Evolutionary conservation across 352 stramenopile genomes (phyloP).

Genomic region (Blastocystis hominis): DNA sequence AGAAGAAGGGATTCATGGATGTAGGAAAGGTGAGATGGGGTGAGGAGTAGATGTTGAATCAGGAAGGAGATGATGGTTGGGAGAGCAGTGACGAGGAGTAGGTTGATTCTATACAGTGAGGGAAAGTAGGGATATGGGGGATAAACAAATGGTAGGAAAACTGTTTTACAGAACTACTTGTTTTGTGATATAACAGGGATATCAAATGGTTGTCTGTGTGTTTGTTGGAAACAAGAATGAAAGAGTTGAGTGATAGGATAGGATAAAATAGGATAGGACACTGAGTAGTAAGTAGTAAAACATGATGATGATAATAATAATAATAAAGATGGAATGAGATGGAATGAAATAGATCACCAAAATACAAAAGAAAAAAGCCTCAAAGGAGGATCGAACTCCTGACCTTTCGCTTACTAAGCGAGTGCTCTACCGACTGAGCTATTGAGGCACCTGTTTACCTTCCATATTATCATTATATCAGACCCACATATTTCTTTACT

Average conservation of each 20-base stretch:
- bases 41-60: constrained; percentile 28
- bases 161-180: too few relatives aligned
- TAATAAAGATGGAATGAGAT: not conserved
- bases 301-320: not conserved
- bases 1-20: constrained; percentile 26
- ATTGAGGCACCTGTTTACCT: too few relatives aligned
- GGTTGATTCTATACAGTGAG: not conserved
- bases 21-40: not conserved
- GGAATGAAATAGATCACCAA: not conserved
- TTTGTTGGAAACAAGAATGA: too few relatives aligned
- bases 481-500: not conserved
- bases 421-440: too few relatives aligned
- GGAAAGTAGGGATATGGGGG: not conserved
- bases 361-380: not conserved
- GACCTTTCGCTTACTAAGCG: constrained; percentile 47
- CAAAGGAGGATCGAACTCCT: too few relatives aligned
- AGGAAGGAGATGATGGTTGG: constrained; percentile 15
- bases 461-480: not conserved
- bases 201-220: too few relatives aligned
- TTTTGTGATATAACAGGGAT: too few relatives aligned
- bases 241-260: not conserved
- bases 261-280: not conserved
- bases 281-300: too few relatives aligned
- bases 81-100: constrained; percentile 13
- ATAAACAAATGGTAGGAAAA: not conserved